These are phyloP conservation scores for Metarhizium guizhouense DNA, from an alignment of 2,329 filamentous ascomycete species.

Conservation along the genomic window DNA sequence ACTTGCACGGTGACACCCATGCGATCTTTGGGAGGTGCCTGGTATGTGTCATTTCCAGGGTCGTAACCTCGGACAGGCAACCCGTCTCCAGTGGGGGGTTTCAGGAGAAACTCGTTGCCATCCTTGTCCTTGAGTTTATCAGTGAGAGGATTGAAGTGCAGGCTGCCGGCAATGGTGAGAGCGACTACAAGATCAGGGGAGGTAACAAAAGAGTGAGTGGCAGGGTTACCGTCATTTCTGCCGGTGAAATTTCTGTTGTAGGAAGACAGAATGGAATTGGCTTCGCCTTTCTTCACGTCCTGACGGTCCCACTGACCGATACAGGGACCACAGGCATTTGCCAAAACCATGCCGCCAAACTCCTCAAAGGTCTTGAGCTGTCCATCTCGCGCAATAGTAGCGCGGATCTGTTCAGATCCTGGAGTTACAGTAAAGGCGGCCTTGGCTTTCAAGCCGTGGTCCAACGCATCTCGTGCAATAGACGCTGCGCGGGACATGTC, in stretches of 20 bases:
- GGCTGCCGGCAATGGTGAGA: slow-evolving; percentile 70
- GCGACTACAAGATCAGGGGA: slow-evolving; percentile 87
- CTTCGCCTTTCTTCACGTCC: slow-evolving; percentile 88
- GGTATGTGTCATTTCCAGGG: slow-evolving; percentile 87
- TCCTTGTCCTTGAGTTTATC: slow-evolving; percentile 91
- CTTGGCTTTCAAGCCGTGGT: slow-evolving; percentile 92
- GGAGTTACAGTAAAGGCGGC: slow-evolving; percentile 90
- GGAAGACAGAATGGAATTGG: slow-evolving; percentile 96
- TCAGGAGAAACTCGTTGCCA: slow-evolving; percentile 89
- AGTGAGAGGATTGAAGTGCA: slow-evolving; percentile 91
- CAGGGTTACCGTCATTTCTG: slow-evolving; percentile 92
- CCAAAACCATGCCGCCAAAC: slow-evolving; percentile 88
- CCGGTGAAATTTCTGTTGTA: slow-evolving; percentile 99
- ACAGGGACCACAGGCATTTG: slow-evolving; percentile 89
- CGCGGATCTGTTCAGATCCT: slow-evolving; percentile 92
- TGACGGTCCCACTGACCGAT: slow-evolving; percentile 93
- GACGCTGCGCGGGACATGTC: slow-evolving; percentile 92
- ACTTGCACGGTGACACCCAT: slow-evolving; percentile 67
- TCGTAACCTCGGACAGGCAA: slow-evolving; percentile 80
- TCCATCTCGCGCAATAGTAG: slow-evolving; percentile 83
- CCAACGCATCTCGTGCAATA: slow-evolving; percentile 82
- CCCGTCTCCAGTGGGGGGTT: slow-evolving; percentile 69
- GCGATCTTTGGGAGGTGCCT: slow-evolving; percentile 82
- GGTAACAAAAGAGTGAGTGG: slow-evolving; percentile 87
- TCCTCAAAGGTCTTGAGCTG: slow-evolving; percentile 93